Evolutionary conservation across 2,329 filamentous ascomycete genomes (phyloP), one percentile per base, ranked within the genome.

Genomic region (Aspergillus sclerotialis): DNA sequence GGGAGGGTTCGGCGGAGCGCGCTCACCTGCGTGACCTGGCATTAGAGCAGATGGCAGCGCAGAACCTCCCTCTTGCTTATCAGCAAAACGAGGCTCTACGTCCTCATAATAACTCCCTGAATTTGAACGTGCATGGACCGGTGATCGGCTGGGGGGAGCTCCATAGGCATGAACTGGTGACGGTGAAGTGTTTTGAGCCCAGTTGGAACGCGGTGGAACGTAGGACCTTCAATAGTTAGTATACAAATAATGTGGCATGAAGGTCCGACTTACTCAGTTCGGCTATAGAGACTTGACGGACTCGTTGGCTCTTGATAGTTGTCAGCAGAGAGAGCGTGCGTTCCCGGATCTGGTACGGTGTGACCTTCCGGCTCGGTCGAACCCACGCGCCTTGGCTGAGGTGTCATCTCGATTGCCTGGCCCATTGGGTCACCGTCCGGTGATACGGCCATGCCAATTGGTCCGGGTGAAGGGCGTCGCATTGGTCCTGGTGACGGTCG

Each of bases 71-170:
- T 52, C 47, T 26, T 58, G 49, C 28, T 50, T 43, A 37, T 77
- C 73, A 21, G 79, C 83, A 53, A 95, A 96, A 37, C 80, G 84
- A 28, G 90, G 88, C 46, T 94, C 88, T 9, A 94, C 78, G 57
- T 96, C 90, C 69, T 96, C 92, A 55, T 93, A 94, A 63, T 96
- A 96, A 42, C 68, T 60, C 12, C 43, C 43, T 8, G 71, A 69
- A 32, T 55, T 48, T 52, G 65, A 31, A 44, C 58, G 40, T 32
- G 37, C 46, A 30, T 38, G 37, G 36, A 46, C 36, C 25, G 48
- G 42, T n/a, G 50, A 42, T 24, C 40, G 36, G n/a, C 42, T 35
- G 15, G 33, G 35, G 7, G 33, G 33, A 13, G 40, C 32, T 15
- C 33, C 52, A 39, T 42, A 42, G 30, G 36, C 45, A 32, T 39